These are phyloP conservation scores for Pseudonectria buxi DNA, from an alignment of 2,329 filamentous ascomycete genomes.

Conservation along the genomic window DNA sequence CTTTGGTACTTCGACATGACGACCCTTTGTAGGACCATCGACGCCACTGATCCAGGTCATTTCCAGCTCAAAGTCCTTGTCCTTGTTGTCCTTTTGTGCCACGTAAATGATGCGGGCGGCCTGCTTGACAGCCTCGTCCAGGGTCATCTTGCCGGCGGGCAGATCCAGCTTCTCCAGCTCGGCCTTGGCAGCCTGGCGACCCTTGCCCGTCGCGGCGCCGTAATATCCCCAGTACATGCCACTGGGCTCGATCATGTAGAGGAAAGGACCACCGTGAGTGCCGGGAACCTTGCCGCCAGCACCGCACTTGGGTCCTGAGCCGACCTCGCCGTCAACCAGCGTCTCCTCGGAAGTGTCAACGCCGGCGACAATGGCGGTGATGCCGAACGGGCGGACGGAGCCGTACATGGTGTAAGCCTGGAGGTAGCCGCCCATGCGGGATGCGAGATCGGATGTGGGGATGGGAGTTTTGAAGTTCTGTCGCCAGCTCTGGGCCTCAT, in stretches of 20 bases:
- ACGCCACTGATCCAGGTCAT: constrained; percentile 94
- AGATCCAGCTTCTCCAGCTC: constrained; percentile 98
- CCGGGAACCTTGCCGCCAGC: constrained; percentile 73
- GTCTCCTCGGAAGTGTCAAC: constrained; percentile 85
- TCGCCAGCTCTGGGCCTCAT: constrained; percentile 89
- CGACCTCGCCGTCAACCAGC: constrained; percentile 85
- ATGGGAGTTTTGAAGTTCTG: constrained; percentile 93
- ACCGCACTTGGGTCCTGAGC: constrained; percentile 68
- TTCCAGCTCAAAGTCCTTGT: constrained; percentile 99
- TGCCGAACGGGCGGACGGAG: constrained; percentile 91
- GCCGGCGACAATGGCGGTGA: constrained; percentile 88
- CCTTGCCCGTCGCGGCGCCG: constrained; percentile 94
- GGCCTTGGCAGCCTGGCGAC: constrained; percentile 91
- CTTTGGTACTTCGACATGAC: constrained; percentile 89
- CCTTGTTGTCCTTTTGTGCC: constrained; percentile 97
- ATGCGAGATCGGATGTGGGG: constrained; percentile 77
- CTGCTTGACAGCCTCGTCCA: constrained; percentile 89
- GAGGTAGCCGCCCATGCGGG: constrained; percentile 90
- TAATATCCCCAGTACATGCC: constrained; percentile 99
- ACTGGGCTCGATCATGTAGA: constrained; percentile 99
- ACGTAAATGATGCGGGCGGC: constrained; percentile 95
- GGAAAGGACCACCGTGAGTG: constrained; percentile 78
- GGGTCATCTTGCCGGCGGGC: constrained; percentile 64
- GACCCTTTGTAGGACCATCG: constrained; percentile 83
- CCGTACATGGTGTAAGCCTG: constrained; percentile 98